Evolutionary conservation across 345 rosid genomes (phyloP).

Genomic region (Boechera stricta): DNA sequence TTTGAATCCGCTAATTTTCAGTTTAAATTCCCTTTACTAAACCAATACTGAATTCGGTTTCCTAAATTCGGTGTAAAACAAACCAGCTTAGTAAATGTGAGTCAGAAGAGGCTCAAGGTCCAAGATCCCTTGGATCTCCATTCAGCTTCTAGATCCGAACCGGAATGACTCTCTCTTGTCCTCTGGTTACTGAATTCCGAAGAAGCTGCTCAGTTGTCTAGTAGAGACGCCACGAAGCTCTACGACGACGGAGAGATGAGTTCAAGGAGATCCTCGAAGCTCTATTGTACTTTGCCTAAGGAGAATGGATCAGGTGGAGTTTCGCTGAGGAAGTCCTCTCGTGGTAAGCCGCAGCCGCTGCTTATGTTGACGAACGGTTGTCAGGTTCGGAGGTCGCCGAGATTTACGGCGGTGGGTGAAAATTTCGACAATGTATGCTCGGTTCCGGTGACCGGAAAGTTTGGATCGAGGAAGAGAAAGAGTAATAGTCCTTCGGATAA

Average conservation of each 20-base stretch:
- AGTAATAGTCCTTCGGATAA: constrained; percentile 6
- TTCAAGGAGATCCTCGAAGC: constrained; percentile 42
- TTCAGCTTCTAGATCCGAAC: constrained; percentile 25
- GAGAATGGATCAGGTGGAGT: background rate
- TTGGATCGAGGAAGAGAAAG: background rate
- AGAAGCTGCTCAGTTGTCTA: constrained; percentile 16
- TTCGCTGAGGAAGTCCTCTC: constrained; percentile 6
- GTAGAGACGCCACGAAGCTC: background rate
- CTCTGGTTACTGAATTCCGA: constrained; percentile 20
- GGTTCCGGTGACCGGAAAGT: constrained; percentile 28
- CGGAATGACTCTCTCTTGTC: constrained; percentile 28
- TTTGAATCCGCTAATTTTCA: too few relatives aligned
- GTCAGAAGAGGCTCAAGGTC: constrained; percentile 2
- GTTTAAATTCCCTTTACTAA: too few relatives aligned
- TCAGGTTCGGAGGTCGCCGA: constrained; percentile 40
- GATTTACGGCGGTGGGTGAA: constrained; percentile 20
- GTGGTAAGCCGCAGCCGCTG: constrained; percentile 5
- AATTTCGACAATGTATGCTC: constrained; percentile 21
- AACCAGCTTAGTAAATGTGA: constrained; percentile 6
- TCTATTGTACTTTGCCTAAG: constrained; percentile 6
- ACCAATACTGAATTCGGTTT: too few relatives aligned
- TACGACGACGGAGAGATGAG: constrained; percentile 12
- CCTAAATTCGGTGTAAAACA: too few relatives aligned
- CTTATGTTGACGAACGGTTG: background rate
- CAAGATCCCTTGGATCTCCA: background rate